Base-by-base conservation (phyloP, 495 filamentous ascomycete species). In the Lepidopterella palustris region DNA sequence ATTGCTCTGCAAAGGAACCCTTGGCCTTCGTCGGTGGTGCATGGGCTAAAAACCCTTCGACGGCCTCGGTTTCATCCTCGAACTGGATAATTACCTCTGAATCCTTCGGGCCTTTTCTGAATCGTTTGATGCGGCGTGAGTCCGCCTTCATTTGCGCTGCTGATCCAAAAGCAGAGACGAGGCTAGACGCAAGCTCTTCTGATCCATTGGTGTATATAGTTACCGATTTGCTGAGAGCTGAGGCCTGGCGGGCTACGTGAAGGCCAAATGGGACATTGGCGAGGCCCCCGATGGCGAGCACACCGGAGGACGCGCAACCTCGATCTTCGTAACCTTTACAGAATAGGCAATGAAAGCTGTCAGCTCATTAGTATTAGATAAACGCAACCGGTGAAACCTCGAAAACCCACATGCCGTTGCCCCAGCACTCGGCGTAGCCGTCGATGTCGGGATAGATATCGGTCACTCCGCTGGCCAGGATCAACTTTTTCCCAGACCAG, bases 301-400 rank as follows among this genome's bases (percentile, higher is more conserved):
- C 18, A 28, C 63, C 63, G 10, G 55, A 23, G 13, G 54, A 58
- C 3, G 11, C 6, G 11, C 8, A 23, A 18, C 52, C 55, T 3
- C 25, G 20, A 5, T 60, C 50, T 39, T 67, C 64, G 11, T 52
- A 63, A 5, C 64, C 64, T 11, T 57, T 29, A 21, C 55, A 59
- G 55, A 55, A 67, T 9, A 67, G 48, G 54, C 60, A 67, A 31
- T 63, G 61, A 57, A 61, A 67, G 5, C 64, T 67, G 18, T 40
- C 25, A 45, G 6, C n/a, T 52, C 25, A 20, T 42, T 24, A 54
- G 21, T 31, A 18, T 32, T 29, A 53, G 9, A 8, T 39, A 18
- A 6, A 31, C 18, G 13, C 21, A 13, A 23, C 2, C 21, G 8
- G 9, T 13, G 13, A 4, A 27, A 28, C 1, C 18, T 47, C 20